Evolutionary conservation across 129 eudicot species (phyloP).

Genomic region (Smallanthus sonchifolius): DNA sequence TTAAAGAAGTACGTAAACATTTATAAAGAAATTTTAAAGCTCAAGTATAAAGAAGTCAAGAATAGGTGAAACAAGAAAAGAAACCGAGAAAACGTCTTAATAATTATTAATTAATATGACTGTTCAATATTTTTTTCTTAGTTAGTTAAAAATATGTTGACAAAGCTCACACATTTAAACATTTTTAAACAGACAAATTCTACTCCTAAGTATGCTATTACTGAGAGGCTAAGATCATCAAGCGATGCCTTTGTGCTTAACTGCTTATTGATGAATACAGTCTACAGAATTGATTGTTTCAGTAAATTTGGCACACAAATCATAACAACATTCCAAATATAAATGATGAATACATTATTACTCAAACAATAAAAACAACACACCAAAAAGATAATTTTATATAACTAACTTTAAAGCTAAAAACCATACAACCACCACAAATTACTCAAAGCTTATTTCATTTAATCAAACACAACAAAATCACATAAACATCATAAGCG

Average conservation of each 20-base stretch:
- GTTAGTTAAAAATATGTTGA: not conserved
- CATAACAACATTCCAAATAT: not conserved
- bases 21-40: not conserved
- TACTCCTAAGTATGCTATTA: not conserved
- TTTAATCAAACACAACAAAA: not conserved
- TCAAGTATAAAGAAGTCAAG: not conserved
- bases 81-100: not conserved
- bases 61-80: not conserved
- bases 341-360: not conserved
- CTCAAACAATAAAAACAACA: not conserved
- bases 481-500: not conserved
- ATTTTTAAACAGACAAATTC: not conserved
- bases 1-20: not conserved
- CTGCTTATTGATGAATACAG: not conserved
- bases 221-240: not conserved
- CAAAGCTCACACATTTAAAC: not conserved
- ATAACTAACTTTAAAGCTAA: constrained; percentile 3
- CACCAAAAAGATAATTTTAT: not conserved
- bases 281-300: not conserved
- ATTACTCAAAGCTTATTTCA: not conserved
- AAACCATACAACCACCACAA: not conserved
- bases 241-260: not conserved
- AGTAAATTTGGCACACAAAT: not conserved
- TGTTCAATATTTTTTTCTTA: not conserved
- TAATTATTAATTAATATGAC: no score